phyloP scores from a whole-genome alignment of 2,329 filamentous ascomycete species.

The Cordyceps javanica region DNA sequence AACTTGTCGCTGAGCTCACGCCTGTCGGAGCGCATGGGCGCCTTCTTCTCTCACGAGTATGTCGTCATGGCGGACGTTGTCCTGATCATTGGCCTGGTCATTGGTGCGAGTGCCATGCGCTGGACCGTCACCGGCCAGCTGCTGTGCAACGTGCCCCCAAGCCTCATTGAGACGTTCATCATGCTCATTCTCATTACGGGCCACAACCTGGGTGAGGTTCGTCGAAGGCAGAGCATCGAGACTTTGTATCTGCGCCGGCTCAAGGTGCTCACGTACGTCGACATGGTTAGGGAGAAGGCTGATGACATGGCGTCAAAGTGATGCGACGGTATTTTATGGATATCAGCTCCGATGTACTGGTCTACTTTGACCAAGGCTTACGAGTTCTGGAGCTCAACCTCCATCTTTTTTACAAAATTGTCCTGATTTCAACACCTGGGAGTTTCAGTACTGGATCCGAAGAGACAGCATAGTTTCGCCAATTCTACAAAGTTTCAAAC shows the following conservation, averaged over 20 bases:
- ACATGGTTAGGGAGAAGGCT: constrained; percentile 22
- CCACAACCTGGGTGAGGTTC: constrained; percentile 18
- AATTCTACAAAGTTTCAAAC: too few species aligned
- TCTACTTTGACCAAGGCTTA: too few species aligned
- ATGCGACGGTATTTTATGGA: neutral
- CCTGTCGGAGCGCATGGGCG: constrained; percentile 17
- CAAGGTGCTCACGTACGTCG: constrained; percentile 32
- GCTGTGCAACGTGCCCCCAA: constrained; percentile 21
- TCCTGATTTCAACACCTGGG: too few species aligned
- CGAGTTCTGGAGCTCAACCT: too few species aligned
- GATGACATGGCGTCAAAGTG: neutral
- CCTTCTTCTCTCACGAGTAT: constrained; percentile 18
- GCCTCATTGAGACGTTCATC: constrained; percentile 21
- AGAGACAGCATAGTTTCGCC: too few species aligned
- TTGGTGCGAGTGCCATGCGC: constrained; percentile 19
- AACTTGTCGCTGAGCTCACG: constrained; percentile 14
- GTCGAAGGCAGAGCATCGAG: constrained; percentile 22
- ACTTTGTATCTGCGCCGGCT: constrained; percentile 33
- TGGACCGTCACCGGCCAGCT: constrained; percentile 20
- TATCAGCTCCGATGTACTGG: too few species aligned
- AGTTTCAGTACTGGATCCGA: too few species aligned
- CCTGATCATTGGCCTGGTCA: constrained; percentile 16
- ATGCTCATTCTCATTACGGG: constrained; percentile 22
- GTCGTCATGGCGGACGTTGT: constrained; percentile 17
- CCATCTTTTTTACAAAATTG: too few species aligned